Evolutionary conservation across 257 asterid genomes (phyloP).

Genomic region (Lavandula angustifolia): DNA sequence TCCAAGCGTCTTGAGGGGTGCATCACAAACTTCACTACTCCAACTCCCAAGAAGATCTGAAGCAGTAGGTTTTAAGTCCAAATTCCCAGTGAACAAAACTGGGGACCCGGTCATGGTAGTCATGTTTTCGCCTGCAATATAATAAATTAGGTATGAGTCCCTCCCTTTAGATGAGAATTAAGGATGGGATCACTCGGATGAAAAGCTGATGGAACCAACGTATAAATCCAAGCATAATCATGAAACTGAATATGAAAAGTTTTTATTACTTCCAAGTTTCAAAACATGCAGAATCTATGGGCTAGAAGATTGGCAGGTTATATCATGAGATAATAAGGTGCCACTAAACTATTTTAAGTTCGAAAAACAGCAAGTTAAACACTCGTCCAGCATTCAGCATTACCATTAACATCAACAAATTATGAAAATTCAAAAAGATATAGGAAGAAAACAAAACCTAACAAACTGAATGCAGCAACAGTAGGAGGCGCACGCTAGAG

Average conservation of each 20-base stretch:
- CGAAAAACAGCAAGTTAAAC: conserved; percentile 16
- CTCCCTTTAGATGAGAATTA: conserved; percentile 15
- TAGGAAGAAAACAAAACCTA: conserved; percentile 18
- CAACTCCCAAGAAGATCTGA: conserved; percentile 83
- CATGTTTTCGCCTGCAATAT: conserved; percentile 39
- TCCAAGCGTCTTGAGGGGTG: conserved; percentile 68
- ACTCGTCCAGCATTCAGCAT: conserved; percentile 19
- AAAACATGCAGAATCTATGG: conserved; percentile 11
- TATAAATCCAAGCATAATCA: not conserved
- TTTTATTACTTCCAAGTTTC: conserved; percentile 7
- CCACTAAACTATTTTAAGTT: conserved; percentile 1
- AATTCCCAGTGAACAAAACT: conserved; percentile 50
- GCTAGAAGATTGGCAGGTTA: not conserved
- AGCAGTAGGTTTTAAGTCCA: conserved; percentile 58
- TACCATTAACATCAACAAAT: not conserved
- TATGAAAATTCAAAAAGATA: not conserved
- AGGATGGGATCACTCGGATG: conserved; percentile 3
- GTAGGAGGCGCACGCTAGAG: not conserved
- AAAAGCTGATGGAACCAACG: not conserved
- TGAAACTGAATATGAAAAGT: not conserved
- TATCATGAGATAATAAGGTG: not conserved
- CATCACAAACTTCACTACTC: conserved; percentile 56
- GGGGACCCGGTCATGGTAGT: conserved; percentile 64
- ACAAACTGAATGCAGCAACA: conserved; percentile 25
- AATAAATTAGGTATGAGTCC: not conserved